A percentile compares a stretch with the other conserved stretches of the same genome.
phyloP scores from a whole-genome alignment of 2,329 filamentous ascomycete genomes.

The Claviceps humidiphila region DNA sequence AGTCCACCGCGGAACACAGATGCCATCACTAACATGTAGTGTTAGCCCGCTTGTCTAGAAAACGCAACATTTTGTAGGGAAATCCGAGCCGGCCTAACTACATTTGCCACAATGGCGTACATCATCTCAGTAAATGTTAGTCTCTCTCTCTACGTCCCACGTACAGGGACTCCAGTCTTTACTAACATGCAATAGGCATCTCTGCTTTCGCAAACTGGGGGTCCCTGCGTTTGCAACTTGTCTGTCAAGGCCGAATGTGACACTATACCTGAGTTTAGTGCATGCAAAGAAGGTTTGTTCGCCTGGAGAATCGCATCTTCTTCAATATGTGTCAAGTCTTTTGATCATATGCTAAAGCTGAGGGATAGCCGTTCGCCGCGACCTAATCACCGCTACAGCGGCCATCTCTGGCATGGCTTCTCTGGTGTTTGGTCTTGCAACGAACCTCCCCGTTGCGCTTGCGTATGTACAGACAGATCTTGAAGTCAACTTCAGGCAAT shows the following conservation, averaged over 20 bases:
- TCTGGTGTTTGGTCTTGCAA: slow-evolving; percentile 66
- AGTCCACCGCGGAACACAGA: neutral
- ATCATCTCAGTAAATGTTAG: slow-evolving; percentile 62
- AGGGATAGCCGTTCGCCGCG: slow-evolving; percentile 48
- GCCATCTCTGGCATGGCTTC: slow-evolving; percentile 63
- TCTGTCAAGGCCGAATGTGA: slow-evolving; percentile 33
- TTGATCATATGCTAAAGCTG: slow-evolving; percentile 3
- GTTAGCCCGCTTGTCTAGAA: slow-evolving; percentile 51
- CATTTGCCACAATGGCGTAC: slow-evolving; percentile 72
- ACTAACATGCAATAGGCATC: slow-evolving; percentile 37
- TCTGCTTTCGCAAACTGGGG: slow-evolving; percentile 63
- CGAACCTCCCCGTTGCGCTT: slow-evolving; percentile 53
- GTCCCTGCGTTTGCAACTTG: slow-evolving; percentile 55
- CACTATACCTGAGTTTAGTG: slow-evolving; percentile 27
- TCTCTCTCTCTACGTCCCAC: neutral
- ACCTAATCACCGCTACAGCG: slow-evolving; percentile 74
- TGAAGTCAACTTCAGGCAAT: no score
- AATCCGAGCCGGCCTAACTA: slow-evolving; percentile 66
- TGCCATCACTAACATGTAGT: neutral
- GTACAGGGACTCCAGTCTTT: neutral
- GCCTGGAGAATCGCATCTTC: no score
- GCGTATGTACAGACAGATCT: slow-evolving; percentile 15
- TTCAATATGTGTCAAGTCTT: neutral
- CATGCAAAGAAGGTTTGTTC: slow-evolving; percentile 32
- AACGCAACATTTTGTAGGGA: slow-evolving; percentile 63